phyloP scores from a whole-genome alignment of 1,139 yeast species.

The Zhuliangozyma blackwelliae region DNA sequence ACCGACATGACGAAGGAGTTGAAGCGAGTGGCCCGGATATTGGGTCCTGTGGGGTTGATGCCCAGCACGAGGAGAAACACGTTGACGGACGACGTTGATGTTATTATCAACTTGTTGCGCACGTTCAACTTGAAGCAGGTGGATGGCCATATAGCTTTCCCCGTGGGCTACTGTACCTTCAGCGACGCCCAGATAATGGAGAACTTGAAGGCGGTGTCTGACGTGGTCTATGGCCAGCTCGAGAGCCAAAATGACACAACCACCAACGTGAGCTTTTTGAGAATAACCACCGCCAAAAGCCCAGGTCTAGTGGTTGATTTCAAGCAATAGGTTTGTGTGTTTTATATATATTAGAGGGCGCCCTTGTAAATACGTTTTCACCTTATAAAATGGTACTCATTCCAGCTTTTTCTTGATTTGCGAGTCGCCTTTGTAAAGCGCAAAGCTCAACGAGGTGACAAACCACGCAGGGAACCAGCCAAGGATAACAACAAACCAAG shows the following conservation, averaged over 20 bases:
- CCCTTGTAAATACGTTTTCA: too few relatives aligned
- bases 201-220: constrained; percentile 68
- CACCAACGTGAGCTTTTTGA: constrained; percentile 9
- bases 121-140: constrained; percentile 70
- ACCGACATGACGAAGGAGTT: constrained; percentile 68
- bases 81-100: constrained; percentile 61
- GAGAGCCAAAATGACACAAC: constrained; percentile 9
- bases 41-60: constrained; percentile 90
- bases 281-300: constrained; percentile 7
- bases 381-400: too few relatives aligned
- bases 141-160: constrained; percentile 55
- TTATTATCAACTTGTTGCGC: constrained; percentile 14
- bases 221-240: constrained; percentile 46
- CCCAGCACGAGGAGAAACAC: constrained; percentile 87
- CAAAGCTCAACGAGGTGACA: constrained; percentile 32
- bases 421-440: background rate
- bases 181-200: constrained; percentile 70
- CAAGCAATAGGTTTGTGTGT: background rate
- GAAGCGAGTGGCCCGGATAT: constrained; percentile 62
- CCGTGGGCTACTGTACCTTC: constrained; percentile 77
- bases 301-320: constrained; percentile 12
- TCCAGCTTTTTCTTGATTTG: too few relatives aligned
- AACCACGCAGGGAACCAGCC: constrained; percentile 89
- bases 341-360: too few relatives aligned
- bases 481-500: constrained; percentile 70